Evolutionary conservation across 768 basidiomycete species (phyloP).

Genomic region (Hirschioporus abietinus): DNA sequence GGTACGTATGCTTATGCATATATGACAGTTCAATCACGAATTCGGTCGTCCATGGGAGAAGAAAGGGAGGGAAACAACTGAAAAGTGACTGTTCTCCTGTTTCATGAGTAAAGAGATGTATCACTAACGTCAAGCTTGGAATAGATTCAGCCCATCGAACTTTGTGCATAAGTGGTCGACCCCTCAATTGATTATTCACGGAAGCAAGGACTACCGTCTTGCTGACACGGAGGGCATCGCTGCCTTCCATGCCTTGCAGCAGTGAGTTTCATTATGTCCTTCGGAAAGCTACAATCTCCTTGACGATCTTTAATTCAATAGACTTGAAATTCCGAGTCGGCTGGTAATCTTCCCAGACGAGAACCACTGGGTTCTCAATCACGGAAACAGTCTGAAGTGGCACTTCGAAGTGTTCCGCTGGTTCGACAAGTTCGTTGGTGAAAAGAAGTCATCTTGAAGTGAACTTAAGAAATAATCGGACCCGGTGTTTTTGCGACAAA

Average conservation of each 20-base stretch:
- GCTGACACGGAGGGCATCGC: conserved; percentile 81
- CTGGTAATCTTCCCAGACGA: conserved; percentile 85
- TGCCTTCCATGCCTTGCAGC: conserved; percentile 81
- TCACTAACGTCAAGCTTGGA: background rate
- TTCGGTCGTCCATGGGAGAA: conserved; percentile 79
- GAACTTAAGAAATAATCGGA: background rate
- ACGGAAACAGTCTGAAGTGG: conserved; percentile 88
- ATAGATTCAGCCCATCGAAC: conserved; percentile 72
- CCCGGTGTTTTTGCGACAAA: background rate
- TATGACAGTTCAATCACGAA: conserved; percentile 71
- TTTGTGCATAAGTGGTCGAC: conserved; percentile 83
- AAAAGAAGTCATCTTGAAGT: conserved; percentile 6
- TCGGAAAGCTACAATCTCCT: conserved; percentile 13
- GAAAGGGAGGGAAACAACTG: conserved; percentile 45
- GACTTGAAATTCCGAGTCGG: conserved; percentile 66
- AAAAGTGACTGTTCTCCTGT: conserved; percentile 40
- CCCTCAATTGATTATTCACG: conserved; percentile 79
- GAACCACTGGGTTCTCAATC: conserved; percentile 88
- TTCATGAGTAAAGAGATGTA: background rate
- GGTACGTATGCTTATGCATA: background rate
- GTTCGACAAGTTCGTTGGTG: conserved; percentile 68
- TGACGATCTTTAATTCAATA: conserved; percentile 21
- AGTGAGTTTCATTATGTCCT: conserved; percentile 41
- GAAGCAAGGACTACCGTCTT: conserved; percentile 84
- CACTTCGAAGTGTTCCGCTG: conserved; percentile 91